A percentile compares a stretch with the other conserved stretches of the same genome.
phyloP scores from a whole-genome alignment of 2,329 filamentous ascomycete genomes.

The Fusarium papillatum region DNA sequence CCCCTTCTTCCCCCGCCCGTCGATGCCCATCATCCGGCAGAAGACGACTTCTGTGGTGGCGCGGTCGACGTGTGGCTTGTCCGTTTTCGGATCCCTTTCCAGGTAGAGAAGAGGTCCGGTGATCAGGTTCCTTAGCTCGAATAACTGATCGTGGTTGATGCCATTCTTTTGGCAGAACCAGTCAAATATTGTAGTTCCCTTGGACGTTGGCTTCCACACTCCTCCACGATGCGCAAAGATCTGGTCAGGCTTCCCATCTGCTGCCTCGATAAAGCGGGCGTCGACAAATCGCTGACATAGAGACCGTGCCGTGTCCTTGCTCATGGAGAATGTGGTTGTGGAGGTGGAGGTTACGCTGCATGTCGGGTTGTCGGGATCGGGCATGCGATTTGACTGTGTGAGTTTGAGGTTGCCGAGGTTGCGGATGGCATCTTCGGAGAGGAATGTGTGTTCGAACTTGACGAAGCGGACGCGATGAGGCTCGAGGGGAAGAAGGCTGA shows the following conservation, averaged over 20 bases:
- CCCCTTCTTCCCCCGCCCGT: conserved; percentile 85
- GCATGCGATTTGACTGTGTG: conserved; percentile 98
- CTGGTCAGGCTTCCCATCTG: conserved; percentile 85
- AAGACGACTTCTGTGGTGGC: conserved; percentile 96
- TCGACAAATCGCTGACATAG: conserved; percentile 96
- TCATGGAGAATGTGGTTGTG: conserved; percentile 99
- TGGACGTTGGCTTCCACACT: conserved; percentile 96
- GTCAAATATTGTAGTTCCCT: conserved; percentile 92
- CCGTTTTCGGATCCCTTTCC: conserved; percentile 85
- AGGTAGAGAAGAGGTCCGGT: conserved; percentile 90
- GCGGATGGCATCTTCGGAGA: conserved; percentile 97
- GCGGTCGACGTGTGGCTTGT: conserved; percentile 89
- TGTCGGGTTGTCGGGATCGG: conserved; percentile 94
- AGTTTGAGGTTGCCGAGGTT: conserved; percentile 98
- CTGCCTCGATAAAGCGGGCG: conserved; percentile 92
- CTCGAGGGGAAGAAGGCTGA: conserved; percentile 86
- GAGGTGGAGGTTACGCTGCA: conserved; percentile 97
- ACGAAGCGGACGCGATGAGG: conserved; percentile 91
- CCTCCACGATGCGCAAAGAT: conserved; percentile 88
- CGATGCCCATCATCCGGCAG: conserved; percentile 85
- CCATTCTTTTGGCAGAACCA: conserved; percentile 95
- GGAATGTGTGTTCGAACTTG: conserved; percentile 92
- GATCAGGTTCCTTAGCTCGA: conserved; percentile 83
- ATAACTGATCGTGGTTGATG: conserved; percentile 92
- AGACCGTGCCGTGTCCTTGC: conserved; percentile 95